Evolutionary conservation across 441 rosid genomes (phyloP).

Genomic region (Pelargonium australe): DNA sequence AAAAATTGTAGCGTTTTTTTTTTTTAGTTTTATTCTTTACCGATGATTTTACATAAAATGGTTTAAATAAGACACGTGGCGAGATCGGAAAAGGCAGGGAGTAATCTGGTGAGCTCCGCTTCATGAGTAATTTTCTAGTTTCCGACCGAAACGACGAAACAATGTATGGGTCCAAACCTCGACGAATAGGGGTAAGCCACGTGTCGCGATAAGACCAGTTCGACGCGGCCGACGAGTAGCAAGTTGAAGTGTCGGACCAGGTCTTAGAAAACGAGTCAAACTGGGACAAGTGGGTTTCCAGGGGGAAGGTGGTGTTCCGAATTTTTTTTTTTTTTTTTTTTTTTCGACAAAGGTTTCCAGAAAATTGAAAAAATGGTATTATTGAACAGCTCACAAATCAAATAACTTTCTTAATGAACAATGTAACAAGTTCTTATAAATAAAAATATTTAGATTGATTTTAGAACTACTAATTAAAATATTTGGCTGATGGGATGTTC

Average conservation of each 20-base stretch:
- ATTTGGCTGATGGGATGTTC: too few relatives aligned
- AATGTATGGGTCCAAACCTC: neutral
- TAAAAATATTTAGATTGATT: too few relatives aligned
- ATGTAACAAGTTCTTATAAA: too few relatives aligned
- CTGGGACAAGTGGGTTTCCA: neutral
- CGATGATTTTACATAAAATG: neutral
- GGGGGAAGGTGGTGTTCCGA: neutral
- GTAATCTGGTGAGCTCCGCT: neutral
- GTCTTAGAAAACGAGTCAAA: neutral
- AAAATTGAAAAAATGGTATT: too few relatives aligned
- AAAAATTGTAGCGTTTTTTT: neutral
- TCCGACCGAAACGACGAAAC: too few relatives aligned
- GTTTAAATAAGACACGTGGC: neutral
- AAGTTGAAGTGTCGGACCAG: neutral
- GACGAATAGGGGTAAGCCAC: too few relatives aligned
- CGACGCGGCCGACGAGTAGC: neutral
- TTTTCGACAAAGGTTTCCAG: too few relatives aligned
- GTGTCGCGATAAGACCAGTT: neutral
- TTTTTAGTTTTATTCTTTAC: neutral
- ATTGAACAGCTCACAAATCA: too few relatives aligned
- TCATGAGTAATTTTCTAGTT: neutral
- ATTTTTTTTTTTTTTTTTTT: too few relatives aligned
- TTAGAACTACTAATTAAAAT: too few relatives aligned
- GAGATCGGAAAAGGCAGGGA: neutral
- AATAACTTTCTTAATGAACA: too few relatives aligned